phyloP scores from a whole-genome alignment of 495 filamentous ascomycete genomes.

The Barbatosphaeria neglecta region DNA sequence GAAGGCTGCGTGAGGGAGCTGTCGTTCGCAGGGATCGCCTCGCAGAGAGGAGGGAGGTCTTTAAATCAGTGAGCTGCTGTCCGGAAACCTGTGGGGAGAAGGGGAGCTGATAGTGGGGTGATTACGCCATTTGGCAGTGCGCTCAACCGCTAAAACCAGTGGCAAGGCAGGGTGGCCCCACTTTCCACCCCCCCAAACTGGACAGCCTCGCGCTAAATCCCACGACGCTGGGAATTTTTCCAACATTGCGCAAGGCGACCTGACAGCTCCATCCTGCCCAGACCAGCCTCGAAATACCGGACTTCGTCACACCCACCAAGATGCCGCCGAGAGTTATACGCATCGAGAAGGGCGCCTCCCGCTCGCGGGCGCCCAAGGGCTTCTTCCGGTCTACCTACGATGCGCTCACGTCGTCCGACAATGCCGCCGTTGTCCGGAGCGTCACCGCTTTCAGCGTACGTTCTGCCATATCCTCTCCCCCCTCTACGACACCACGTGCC shows the following conservation, averaged over 20 bases:
- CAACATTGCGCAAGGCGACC: not conserved
- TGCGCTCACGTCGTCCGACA: constrained; percentile 58
- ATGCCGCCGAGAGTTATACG: constrained; percentile 28
- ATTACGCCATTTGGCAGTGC: no score
- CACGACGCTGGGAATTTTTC: not conserved
- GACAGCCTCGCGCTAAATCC: not conserved
- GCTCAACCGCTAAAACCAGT: no score
- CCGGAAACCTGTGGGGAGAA: no score
- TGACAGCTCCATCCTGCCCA: not conserved
- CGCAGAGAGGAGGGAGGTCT: no score
- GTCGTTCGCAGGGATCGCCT: no score
- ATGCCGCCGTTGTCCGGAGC: constrained; percentile 62
- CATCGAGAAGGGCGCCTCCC: constrained; percentile 7
- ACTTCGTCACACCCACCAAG: not conserved
- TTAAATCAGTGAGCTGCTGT: no score
- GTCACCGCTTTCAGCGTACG: constrained; percentile 62
- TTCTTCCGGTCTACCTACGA: constrained; percentile 40
- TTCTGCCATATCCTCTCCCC: constrained; percentile 9
- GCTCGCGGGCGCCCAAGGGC: constrained; percentile 23
- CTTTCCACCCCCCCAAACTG: no score
- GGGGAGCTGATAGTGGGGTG: no score
- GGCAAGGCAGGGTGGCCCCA: no score
- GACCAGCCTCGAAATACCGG: not conserved
- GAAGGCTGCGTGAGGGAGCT: no score
- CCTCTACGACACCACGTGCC: no score